These are phyloP conservation scores for Meyerozyma athensensis DNA, from an alignment of 1,139 yeast species.

Conservation along the genomic window DNA sequence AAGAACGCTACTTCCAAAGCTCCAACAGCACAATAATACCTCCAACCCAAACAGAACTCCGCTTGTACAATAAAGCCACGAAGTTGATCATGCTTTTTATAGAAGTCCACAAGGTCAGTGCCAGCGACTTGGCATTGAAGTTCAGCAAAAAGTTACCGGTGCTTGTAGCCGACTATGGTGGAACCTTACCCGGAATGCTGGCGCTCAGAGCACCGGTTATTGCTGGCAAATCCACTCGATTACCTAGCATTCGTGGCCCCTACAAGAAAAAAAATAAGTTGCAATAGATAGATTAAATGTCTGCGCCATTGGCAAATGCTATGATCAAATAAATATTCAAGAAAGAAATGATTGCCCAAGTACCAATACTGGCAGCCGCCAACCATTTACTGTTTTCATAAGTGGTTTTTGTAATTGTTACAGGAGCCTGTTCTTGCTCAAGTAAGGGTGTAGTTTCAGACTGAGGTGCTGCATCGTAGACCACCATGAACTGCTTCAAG, in stretches of 20 bases:
- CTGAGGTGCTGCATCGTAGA: slow-evolving; percentile 22
- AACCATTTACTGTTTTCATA: slow-evolving; percentile 66
- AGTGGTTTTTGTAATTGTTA: slow-evolving; percentile 14
- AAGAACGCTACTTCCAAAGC: slow-evolving; percentile 43
- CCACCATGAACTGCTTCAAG: slow-evolving; percentile 54
- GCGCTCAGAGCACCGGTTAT: slow-evolving; percentile 14
- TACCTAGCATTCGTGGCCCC: slow-evolving; percentile 40
- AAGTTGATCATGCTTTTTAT: slow-evolving; percentile 30
- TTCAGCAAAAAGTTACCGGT: slow-evolving; percentile 57
- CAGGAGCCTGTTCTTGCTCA: not conserved
- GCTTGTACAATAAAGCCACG: slow-evolving; percentile 39
- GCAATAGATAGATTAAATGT: slow-evolving; percentile 31
- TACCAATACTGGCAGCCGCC: slow-evolving; percentile 48
- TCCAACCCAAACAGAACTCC: slow-evolving; percentile 25
- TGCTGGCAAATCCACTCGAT: slow-evolving; percentile 22
- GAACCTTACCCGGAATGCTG: slow-evolving; percentile 68
- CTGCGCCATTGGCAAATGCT: slow-evolving; percentile 68
- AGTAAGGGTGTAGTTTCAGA: not conserved
- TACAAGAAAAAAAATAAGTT: slow-evolving; percentile 33
- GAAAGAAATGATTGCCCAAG: slow-evolving; percentile 70
- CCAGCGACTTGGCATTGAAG: slow-evolving; percentile 27
- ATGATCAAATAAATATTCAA: slow-evolving; percentile 69
- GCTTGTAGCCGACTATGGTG: slow-evolving; percentile 67
- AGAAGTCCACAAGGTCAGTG: slow-evolving; percentile 22
- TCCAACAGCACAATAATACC: slow-evolving; percentile 25